Base-by-base conservation (phyloP, 2,329 filamentous ascomycete species). In the Sporothrix pseudoabietina region DNA sequence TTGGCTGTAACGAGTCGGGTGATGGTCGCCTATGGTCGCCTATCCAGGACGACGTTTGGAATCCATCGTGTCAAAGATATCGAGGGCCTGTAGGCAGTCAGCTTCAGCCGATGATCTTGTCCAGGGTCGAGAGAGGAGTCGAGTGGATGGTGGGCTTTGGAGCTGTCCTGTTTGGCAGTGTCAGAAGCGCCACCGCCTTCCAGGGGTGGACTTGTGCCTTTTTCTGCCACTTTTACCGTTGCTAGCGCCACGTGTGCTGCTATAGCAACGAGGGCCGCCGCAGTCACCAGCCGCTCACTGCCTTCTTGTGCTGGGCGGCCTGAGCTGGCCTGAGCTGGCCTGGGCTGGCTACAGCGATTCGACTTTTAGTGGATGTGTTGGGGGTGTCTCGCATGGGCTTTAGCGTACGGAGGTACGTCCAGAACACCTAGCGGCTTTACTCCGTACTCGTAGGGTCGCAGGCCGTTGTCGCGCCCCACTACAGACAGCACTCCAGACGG, bases 231-330 rank as follows among this genome's bases (percentile, higher is more conserved):
- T 65, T 61, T n/a, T 65, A n/a, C 61, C 61, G 12, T 30, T 49
- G 12, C 41, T 72, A 71, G 49, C 71, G 59, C 68, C 71, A 71
- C 73, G 72, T 75, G 72, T 74, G 75, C 75, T 76, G 74, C 74
- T 55, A 69, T 73, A 73, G 75, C 75, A 76, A 76, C 75, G 66
- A 22, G 7, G 22, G 52, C 12, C 52, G 30, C n/a, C 52, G 5
- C 47, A 30, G 52, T 55, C 52, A 4, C 26, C 4, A 14, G 44
- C 19, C 44, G 44, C 44, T 49, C 44, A 49, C 44, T 49, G 44
- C 44, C 14, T 10, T 19, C 14, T 49, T 49, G 44, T 49, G 44
- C 44, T 49, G 44, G 44, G 35, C 35, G 35, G 5, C 35, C 35
- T 35, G 35, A 35, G 4, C 35, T 35, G 3, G 35, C 35, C 35